phyloP scores from a whole-genome alignment of 2,329 filamentous ascomycete species.

The Colletotrichum sp. region DNA sequence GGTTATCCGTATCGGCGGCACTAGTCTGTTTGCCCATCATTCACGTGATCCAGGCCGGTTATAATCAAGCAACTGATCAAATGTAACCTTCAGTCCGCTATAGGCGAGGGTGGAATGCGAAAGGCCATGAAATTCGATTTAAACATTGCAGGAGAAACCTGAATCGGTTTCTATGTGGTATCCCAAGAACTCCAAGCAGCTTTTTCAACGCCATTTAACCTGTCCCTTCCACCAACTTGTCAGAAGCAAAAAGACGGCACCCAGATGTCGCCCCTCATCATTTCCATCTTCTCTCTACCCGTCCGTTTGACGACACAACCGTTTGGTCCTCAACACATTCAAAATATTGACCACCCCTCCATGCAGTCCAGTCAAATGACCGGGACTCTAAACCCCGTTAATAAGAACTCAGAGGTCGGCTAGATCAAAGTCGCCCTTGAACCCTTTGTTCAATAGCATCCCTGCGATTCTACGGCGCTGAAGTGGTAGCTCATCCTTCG shows the following conservation, averaged over 20 bases:
- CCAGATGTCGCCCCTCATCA: not conserved
- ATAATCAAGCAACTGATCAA: not conserved
- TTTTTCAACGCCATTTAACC: not conserved
- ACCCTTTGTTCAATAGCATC: slow-evolving; percentile 71
- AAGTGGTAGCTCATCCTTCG: slow-evolving; percentile 57
- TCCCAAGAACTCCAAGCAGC: not conserved
- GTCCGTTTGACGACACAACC: not conserved
- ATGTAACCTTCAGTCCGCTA: not conserved
- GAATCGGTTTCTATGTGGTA: not conserved
- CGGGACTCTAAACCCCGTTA: not conserved
- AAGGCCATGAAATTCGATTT: not conserved
- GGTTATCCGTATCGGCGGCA: not conserved
- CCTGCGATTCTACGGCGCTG: slow-evolving; percentile 69
- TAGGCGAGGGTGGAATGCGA: not conserved
- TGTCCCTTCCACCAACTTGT: not conserved
- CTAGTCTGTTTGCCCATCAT: not conserved
- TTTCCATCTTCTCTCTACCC: not conserved
- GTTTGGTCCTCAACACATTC: not conserved
- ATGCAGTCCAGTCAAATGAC: not conserved
- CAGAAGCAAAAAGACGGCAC: not conserved
- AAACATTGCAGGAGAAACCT: not conserved
- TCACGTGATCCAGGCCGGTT: not conserved
- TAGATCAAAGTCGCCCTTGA: slow-evolving; percentile 63
- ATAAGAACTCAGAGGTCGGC: slow-evolving; percentile 33
- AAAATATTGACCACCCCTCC: not conserved